These are phyloP conservation scores for Areca catechu DNA, from an alignment of 176 grass and related monocot species.

Conservation along the genomic window DNA sequence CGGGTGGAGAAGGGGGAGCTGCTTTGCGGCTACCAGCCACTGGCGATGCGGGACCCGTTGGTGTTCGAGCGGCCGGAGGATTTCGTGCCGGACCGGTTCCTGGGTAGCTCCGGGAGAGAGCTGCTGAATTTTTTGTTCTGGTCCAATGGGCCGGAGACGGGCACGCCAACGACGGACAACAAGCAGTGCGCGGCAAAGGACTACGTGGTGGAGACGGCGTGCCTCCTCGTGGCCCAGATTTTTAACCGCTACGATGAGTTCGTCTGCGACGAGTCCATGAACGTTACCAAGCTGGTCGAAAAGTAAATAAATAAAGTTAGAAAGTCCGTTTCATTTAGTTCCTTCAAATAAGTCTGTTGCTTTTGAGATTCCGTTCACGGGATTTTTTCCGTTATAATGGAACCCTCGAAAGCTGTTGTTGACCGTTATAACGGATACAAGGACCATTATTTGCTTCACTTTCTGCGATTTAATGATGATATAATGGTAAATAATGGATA, in stretches of 20 bases:
- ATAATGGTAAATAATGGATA: too few species aligned
- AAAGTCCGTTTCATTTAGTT: too few species aligned
- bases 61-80: slow-evolving; percentile 67
- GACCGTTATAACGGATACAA: too few species aligned
- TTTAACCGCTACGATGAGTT: slow-evolving; percentile 76
- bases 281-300: slow-evolving; percentile 40
- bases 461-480: too few species aligned
- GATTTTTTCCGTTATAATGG: too few species aligned
- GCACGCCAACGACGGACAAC: slow-evolving; percentile 30
- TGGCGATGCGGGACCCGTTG: slow-evolving; percentile 62
- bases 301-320: too few species aligned
- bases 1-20: slow-evolving; percentile 52
- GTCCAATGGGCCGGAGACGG: slow-evolving; percentile 76
- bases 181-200: slow-evolving; percentile 98
- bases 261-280: slow-evolving; percentile 11
- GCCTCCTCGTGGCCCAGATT: slow-evolving; percentile 69
- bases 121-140: slow-evolving; percentile 66
- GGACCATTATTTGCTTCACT: too few species aligned
- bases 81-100: slow-evolving; percentile 53
- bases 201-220: slow-evolving; percentile 61
- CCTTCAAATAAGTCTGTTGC: too few species aligned
- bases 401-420: too few species aligned
- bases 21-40: slow-evolving; percentile 80
- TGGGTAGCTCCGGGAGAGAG: slow-evolving; percentile 33
- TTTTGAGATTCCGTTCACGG: too few species aligned